Evolutionary conservation across 2,329 filamentous ascomycete species (phyloP).

Genomic region (Sporothrix globosa): DNA sequence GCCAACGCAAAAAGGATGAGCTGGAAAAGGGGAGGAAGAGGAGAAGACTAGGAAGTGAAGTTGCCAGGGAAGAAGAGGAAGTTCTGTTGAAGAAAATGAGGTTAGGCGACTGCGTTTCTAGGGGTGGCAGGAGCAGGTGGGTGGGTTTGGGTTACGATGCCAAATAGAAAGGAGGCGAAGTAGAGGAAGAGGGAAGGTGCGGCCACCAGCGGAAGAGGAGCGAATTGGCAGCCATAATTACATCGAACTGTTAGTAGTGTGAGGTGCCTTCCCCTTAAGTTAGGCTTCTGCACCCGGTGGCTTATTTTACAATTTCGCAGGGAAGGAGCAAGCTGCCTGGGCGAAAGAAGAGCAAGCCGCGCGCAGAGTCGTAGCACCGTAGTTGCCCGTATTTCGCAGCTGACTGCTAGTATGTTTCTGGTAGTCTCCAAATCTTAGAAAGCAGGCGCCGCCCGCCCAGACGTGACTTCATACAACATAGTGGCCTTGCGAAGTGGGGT

Average conservation of each 20-base stretch:
- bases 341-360: slow-evolving; percentile 7
- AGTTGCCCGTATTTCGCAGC: slow-evolving; percentile 1
- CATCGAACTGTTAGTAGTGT: background rate
- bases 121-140: slow-evolving; percentile 15
- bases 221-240: slow-evolving; percentile 3
- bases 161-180: slow-evolving; percentile 25
- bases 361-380: slow-evolving; percentile 11
- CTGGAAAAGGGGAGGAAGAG: background rate
- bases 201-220: slow-evolving; percentile 4
- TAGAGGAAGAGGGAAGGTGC: slow-evolving; percentile 17
- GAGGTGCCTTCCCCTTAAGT: slow-evolving; percentile 17
- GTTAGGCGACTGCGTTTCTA: background rate
- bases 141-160: slow-evolving; percentile 16
- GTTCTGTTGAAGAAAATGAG: slow-evolving; percentile 11
- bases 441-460: slow-evolving; percentile 17
- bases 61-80: background rate
- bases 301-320: background rate
- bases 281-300: background rate
- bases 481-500: slow-evolving; percentile 14
- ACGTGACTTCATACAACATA: background rate
- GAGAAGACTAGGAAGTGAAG: background rate
- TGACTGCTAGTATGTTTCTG: background rate
- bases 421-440: slow-evolving; percentile 17
- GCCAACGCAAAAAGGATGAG: slow-evolving; percentile 4
- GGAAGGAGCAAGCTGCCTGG: too few species aligned